Percentiles rank a stretch among this genome's conserved stretches.
Evolutionary conservation across 805 yeast species (phyloP).

Genomic region (Myxozyma neglecta): DNA sequence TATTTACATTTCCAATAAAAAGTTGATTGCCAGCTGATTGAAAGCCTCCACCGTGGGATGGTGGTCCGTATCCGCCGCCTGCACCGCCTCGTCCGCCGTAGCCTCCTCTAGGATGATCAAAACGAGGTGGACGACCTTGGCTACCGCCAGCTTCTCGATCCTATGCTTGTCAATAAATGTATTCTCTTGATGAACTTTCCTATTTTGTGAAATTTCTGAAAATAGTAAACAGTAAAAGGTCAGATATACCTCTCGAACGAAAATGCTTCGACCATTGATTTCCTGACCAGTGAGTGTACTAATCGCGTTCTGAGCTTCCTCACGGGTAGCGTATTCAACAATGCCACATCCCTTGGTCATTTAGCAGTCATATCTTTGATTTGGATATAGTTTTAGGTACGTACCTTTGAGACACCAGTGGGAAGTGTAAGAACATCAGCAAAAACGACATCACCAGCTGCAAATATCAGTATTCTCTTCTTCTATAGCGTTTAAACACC

Average conservation of each 20-base stretch:
- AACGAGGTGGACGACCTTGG: conserved; percentile 26
- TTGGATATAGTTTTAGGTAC: background rate
- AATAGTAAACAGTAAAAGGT: background rate
- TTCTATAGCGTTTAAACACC: background rate
- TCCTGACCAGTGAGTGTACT: conserved; percentile 62
- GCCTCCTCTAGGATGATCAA: conserved; percentile 2
- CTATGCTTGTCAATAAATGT: conserved; percentile 37
- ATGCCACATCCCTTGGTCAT: conserved; percentile 48
- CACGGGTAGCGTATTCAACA: conserved; percentile 70
- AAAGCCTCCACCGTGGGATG: background rate
- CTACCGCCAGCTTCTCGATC: conserved; percentile 50
- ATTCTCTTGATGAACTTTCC: too few species aligned
- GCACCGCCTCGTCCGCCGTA: conserved; percentile 1
- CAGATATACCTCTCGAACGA: conserved; percentile 68
- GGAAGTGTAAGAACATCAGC: conserved; percentile 80
- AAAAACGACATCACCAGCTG: conserved; percentile 63
- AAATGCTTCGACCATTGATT: conserved; percentile 73
- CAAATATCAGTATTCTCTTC: background rate
- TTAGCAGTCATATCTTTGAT: background rate
- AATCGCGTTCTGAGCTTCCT: conserved; percentile 72
- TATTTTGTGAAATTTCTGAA: background rate
- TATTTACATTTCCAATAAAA: conserved; percentile 32
- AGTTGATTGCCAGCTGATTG: conserved; percentile 31
- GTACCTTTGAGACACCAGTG: conserved; percentile 79
- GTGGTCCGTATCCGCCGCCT: conserved; percentile 21